Base-by-base conservation (phyloP, 306 rosid genomes). In the Glycine tomentella region DNA sequence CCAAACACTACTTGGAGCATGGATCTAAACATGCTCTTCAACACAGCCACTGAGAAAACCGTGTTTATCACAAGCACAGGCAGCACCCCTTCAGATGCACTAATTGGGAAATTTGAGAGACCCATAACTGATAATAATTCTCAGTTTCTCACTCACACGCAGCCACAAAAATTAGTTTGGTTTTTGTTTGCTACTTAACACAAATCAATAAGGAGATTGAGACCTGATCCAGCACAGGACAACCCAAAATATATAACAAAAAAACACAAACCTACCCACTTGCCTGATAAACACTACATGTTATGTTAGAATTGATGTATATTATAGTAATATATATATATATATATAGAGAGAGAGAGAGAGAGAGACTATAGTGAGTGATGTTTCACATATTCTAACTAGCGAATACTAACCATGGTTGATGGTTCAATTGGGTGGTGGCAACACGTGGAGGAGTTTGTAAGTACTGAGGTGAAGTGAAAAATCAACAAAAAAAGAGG, bases 1-100 rank as follows among this genome's bases (percentile, higher is more conserved):
- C 44, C 44, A 38, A 4, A 4, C 4, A 38, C 49, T 50, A 82
- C 80, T 84, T 85, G 91, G 7, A 90, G 79, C 79, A 90, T 66
- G 59, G 91, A 94, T 78, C 91, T 88, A 9, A 92, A 73, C 86
- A 87, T 69, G 91, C 84, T 87, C 86, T 91, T 94, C 70, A 94
- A 77, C 31, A 90, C 50, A 66, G 85, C 85, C 72, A 91, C 79
- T 7, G 90, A 88, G 0, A 91, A 52, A 10, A 94, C 84, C 0
- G 91, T 87, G 92, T 92, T 88, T 85, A 94, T 87, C 69, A 94
- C 85, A 4, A 92, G 81, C 58, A 87, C 80, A 0, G 92, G 93
- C 2, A 94, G 51, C 20, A 92, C 92, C 3, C 92, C 97, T 42
- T 90, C 94, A 4, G 85, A 78, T 44, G 94, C 75, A 74, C 81